These are phyloP conservation scores for Tetraselmis striata DNA, from an alignment of 139 green algal genomes.

Conservation along the genomic window DNA sequence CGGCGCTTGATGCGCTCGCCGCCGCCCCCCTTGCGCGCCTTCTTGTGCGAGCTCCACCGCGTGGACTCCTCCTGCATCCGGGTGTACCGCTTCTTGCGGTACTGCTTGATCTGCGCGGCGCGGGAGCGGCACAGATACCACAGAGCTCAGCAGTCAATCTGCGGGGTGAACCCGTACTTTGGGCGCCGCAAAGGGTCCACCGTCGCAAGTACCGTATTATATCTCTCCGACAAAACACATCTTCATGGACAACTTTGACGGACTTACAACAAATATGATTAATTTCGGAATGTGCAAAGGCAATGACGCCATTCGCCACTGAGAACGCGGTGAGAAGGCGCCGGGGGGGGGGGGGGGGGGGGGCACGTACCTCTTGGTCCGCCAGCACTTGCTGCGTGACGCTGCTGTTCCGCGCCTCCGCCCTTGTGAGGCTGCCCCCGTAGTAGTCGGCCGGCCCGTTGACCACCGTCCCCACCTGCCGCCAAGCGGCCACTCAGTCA, in stretches of 20 bases:
- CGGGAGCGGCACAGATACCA: background rate
- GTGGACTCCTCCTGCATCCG: background rate
- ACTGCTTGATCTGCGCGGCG: background rate
- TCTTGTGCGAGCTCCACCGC: background rate
- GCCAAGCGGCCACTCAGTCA: too few species aligned
- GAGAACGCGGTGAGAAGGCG: too few species aligned
- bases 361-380: background rate
- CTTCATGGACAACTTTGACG: too few species aligned
- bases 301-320: too few species aligned
- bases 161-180: too few species aligned
- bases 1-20: background rate
- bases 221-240: too few species aligned
- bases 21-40: background rate
- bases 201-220: too few species aligned
- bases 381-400: conserved; percentile 1
- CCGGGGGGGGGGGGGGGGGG: too few species aligned
- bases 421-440: conserved; percentile 35
- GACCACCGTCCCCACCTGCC: conserved; percentile 43
- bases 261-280: too few species aligned
- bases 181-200: too few species aligned
- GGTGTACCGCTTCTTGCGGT: background rate
- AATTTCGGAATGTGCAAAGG: too few species aligned
- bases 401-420: conserved; percentile 29
- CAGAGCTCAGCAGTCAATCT: background rate
- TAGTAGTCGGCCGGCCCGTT: conserved; percentile 43